These are phyloP conservation scores for Pichia exigua DNA, from an alignment of 805 yeast genomes.

Conservation along the genomic window DNA sequence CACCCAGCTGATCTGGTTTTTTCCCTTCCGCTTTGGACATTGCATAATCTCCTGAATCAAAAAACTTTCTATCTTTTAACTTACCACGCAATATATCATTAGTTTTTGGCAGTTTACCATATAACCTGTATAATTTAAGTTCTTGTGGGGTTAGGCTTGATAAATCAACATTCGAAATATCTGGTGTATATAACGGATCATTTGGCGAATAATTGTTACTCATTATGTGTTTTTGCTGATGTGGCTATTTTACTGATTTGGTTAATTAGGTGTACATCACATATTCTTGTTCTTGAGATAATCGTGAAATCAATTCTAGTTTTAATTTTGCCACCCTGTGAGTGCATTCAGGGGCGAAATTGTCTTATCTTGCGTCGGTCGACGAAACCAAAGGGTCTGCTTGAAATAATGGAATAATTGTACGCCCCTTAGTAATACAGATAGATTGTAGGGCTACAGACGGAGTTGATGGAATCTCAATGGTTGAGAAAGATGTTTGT, in stretches of 20 bases:
- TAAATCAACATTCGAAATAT: slow-evolving; percentile 34
- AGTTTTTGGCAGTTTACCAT: slow-evolving; percentile 79
- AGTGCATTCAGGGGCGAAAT: neutral
- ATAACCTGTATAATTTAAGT: slow-evolving; percentile 63
- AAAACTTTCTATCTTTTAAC: slow-evolving; percentile 81
- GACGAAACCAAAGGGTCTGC: neutral
- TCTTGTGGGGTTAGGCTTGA: slow-evolving; percentile 70
- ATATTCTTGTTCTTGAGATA: too few species aligned
- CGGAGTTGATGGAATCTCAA: neutral
- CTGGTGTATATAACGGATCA: slow-evolving; percentile 43
- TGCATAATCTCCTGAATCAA: slow-evolving; percentile 93
- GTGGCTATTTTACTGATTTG: neutral
- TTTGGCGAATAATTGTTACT: slow-evolving; percentile 22
- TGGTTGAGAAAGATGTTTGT: neutral
- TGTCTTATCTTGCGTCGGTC: neutral
- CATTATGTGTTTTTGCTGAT: neutral
- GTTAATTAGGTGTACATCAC: too few species aligned
- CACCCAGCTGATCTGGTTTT: slow-evolving; percentile 23
- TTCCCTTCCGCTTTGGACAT: slow-evolving; percentile 57
- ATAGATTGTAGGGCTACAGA: neutral
- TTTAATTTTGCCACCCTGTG: neutral
- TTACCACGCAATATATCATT: slow-evolving; percentile 69
- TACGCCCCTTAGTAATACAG: neutral
- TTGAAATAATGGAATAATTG: neutral
- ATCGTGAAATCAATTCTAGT: too few species aligned